Evolutionary conservation across 2,329 filamentous ascomycete genomes (phyloP).

Genomic region (Claviceps africana): DNA sequence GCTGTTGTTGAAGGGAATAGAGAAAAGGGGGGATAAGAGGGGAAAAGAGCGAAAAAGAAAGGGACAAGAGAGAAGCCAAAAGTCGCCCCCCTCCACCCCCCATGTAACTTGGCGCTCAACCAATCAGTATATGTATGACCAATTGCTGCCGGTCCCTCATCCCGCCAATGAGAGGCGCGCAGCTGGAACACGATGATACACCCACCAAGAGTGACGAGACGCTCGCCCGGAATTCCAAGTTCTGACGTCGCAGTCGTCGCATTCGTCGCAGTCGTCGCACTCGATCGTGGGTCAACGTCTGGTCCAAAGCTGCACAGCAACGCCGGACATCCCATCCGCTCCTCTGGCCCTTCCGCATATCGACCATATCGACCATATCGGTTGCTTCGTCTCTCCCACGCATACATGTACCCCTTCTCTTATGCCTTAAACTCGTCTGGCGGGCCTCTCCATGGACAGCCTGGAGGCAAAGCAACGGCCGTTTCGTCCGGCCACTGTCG

Average conservation of each 20-base stretch:
- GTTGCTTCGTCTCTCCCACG: neutral
- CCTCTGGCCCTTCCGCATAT: neutral
- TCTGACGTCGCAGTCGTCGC: neutral
- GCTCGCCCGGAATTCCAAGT: neutral
- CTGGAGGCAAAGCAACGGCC: neutral
- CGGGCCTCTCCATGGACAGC: slow-evolving; percentile 8
- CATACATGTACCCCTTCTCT: slow-evolving; percentile 2
- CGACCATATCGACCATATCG: neutral
- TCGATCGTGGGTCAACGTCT: neutral
- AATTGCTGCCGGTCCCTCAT: neutral
- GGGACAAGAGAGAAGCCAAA: no score
- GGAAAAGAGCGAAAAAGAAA: no score
- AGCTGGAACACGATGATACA: no score
- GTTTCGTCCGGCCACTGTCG: slow-evolving; percentile 18
- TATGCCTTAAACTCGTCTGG: neutral
- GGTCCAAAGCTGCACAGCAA: neutral
- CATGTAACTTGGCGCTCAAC: no score
- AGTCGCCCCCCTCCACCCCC: no score
- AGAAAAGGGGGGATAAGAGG: no score
- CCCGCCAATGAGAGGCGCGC: neutral
- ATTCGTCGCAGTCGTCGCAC: no score
- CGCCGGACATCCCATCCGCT: neutral
- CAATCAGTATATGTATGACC: neutral
- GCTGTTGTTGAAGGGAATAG: no score
- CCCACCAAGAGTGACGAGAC: neutral